Percentiles rank a stretch among this genome's conserved stretches.
phyloP scores from a whole-genome alignment of 768 basidiomycete genomes.

The Mycena amicta region DNA sequence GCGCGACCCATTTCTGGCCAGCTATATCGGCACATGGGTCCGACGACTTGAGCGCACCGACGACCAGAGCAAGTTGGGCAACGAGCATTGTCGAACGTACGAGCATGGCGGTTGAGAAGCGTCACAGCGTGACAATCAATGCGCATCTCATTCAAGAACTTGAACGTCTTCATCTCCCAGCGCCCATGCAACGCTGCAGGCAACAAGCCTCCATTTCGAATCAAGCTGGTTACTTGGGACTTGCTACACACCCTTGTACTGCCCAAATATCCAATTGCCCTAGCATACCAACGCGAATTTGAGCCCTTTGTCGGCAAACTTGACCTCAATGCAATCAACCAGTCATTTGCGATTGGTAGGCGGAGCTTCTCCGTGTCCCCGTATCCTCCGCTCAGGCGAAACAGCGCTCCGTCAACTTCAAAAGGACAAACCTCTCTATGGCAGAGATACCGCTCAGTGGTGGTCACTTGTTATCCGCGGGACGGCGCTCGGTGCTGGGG shows the following conservation, averaged over 20 bases:
- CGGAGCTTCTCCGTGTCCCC: not conserved
- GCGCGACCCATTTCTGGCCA: constrained; percentile 57
- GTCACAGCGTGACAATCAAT: constrained; percentile 2
- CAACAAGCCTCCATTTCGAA: no score
- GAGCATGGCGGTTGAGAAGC: not conserved
- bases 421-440: constrained; percentile 60
- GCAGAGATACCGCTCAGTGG: constrained; percentile 58
- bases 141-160: no score
- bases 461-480: constrained; percentile 78
- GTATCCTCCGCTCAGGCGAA: constrained; percentile 2
- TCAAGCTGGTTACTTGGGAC: constrained; percentile 79
- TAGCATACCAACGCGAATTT: constrained; percentile 68
- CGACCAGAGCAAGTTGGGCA: not conserved
- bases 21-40: constrained; percentile 58
- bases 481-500: constrained; percentile 78
- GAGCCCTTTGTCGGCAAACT: constrained; percentile 67
- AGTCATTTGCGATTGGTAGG: constrained; percentile 64
- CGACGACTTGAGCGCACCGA: constrained; percentile 1
- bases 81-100: constrained; percentile 3
- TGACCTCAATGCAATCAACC: constrained; percentile 51
- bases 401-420: constrained; percentile 52
- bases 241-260: constrained; percentile 74
- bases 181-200: not conserved
- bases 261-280: constrained; percentile 67
- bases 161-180: not conserved